These are phyloP conservation scores for Colletotrichum caudatum DNA, from an alignment of 2,329 filamentous ascomycete genomes.

Conservation along the genomic window DNA sequence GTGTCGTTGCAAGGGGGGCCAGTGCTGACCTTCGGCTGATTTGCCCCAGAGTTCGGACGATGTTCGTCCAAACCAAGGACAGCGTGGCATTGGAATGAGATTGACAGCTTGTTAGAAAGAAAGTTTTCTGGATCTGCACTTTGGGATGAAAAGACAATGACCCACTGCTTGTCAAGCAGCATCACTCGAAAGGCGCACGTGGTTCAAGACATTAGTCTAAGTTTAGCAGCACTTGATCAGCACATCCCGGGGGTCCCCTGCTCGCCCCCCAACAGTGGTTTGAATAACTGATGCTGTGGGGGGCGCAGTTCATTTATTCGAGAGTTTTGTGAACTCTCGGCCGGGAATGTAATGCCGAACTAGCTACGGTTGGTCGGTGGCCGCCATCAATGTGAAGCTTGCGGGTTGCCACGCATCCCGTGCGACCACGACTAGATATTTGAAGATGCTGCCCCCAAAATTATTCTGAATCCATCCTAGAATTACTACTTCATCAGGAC, in stretches of 20 bases:
- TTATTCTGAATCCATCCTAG: neutral
- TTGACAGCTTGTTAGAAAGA: too few species aligned
- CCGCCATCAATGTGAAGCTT: constrained; percentile 19
- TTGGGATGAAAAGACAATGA: neutral
- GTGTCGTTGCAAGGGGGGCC: constrained; percentile 3
- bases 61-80: neutral
- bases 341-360: constrained; percentile 6
- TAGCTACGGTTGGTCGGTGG: neutral
- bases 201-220: neutral
- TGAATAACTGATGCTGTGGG: neutral
- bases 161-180: neutral
- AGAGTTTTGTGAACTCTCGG: constrained; percentile 1
- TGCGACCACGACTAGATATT: constrained; percentile 6
- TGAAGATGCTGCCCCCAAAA: constrained; percentile 3
- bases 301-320: constrained; percentile 23
- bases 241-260: constrained; percentile 19
- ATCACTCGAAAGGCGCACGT: neutral
- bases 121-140: neutral
- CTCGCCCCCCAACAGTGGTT: too few species aligned
- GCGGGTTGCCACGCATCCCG: neutral
- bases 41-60: constrained; percentile 25
- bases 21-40: constrained; percentile 5
- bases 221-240: neutral
- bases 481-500: neutral
- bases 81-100: neutral